Conservation (phyloP, 192 early-diverging fungal species). For the Rhizophlyctis rosea region DNA sequence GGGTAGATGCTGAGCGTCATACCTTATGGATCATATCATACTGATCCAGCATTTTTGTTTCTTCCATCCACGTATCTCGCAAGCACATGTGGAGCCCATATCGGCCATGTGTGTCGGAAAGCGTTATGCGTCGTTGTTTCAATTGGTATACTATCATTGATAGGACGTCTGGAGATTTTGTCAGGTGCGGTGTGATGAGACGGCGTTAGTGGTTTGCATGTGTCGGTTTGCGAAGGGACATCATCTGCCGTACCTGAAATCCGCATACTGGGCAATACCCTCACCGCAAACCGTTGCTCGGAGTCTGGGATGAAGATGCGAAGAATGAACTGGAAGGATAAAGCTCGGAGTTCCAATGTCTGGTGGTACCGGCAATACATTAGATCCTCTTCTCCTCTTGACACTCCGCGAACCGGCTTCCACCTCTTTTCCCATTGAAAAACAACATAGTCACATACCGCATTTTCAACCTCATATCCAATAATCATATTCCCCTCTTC, state of each 20-base stretch:
- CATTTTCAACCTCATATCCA: slow-evolving; percentile 24
- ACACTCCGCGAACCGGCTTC: too few species aligned
- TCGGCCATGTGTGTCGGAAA: slow-evolving; percentile 7
- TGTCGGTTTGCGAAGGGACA: not conserved
- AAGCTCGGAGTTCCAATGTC: slow-evolving; percentile 25
- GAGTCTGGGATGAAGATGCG: slow-evolving; percentile 30
- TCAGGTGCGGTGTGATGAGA: not conserved
- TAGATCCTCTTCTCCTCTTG: too few species aligned
- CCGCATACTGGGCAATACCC: slow-evolving; percentile 21
- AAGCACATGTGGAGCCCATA: slow-evolving; percentile 26
- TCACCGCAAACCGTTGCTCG: slow-evolving; percentile 32
- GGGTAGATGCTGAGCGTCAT: too few species aligned
- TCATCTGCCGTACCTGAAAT: not conserved
- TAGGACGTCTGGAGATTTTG: slow-evolving; percentile 23
- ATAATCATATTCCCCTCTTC: slow-evolving; percentile 24
- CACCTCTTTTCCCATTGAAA: too few species aligned
- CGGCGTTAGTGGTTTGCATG: not conserved
- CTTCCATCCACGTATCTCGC: slow-evolving; percentile 26
- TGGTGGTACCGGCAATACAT: not conserved
- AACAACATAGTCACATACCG: slow-evolving; percentile 5
- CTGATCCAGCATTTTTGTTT: slow-evolving; percentile 12
- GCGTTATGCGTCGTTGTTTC: slow-evolving; percentile 21
- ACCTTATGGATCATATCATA: slow-evolving; percentile 20
- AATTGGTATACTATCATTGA: slow-evolving; percentile 37
- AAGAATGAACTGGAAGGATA: slow-evolving; percentile 28